Evolutionary conservation across 2,329 filamentous ascomycete genomes (phyloP).

Genomic region (Grosmannia penicillata): DNA sequence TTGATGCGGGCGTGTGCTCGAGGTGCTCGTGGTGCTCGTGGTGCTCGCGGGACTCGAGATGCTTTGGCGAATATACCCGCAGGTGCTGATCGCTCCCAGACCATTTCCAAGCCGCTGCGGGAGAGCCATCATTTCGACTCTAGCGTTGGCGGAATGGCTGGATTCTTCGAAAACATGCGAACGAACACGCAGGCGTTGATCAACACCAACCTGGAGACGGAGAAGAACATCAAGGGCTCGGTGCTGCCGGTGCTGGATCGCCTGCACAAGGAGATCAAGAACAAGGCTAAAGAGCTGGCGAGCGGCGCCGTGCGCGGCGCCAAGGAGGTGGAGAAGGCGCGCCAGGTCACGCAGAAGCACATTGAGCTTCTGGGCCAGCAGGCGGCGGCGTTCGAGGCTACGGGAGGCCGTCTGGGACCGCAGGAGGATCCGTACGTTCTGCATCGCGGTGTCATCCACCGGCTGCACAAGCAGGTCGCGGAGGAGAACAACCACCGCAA

Average conservation of each 20-base stretch:
- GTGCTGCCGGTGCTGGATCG: slow-evolving; percentile 82
- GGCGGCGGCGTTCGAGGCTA: slow-evolving; percentile 64
- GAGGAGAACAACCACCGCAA: slow-evolving; percentile 95
- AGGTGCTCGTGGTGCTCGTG: neutral
- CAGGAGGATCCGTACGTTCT: slow-evolving; percentile 79
- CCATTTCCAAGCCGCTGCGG: slow-evolving; percentile 69
- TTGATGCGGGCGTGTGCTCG: neutral
- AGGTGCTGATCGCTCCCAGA: no score
- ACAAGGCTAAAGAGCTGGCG: slow-evolving; percentile 80
- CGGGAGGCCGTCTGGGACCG: slow-evolving; percentile 54
- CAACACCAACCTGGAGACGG: slow-evolving; percentile 81
- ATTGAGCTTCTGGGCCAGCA: slow-evolving; percentile 88
- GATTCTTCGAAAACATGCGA: slow-evolving; percentile 88
- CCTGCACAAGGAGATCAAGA: slow-evolving; percentile 91
- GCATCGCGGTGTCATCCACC: slow-evolving; percentile 65
- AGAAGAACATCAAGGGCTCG: slow-evolving; percentile 74
- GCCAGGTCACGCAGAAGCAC: slow-evolving; percentile 78
- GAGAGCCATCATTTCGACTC: slow-evolving; percentile 92
- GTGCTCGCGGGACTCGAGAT: no score
- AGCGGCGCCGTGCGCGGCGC: slow-evolving; percentile 68
- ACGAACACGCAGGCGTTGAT: slow-evolving; percentile 83
- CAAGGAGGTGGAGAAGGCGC: slow-evolving; percentile 85
- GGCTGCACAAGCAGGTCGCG: slow-evolving; percentile 76
- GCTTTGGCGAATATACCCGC: no score
- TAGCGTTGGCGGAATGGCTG: slow-evolving; percentile 69